These are phyloP conservation scores for Coemansia sp. DNA, from an alignment of 192 early-diverging fungal genomes.

Conservation along the genomic window DNA sequence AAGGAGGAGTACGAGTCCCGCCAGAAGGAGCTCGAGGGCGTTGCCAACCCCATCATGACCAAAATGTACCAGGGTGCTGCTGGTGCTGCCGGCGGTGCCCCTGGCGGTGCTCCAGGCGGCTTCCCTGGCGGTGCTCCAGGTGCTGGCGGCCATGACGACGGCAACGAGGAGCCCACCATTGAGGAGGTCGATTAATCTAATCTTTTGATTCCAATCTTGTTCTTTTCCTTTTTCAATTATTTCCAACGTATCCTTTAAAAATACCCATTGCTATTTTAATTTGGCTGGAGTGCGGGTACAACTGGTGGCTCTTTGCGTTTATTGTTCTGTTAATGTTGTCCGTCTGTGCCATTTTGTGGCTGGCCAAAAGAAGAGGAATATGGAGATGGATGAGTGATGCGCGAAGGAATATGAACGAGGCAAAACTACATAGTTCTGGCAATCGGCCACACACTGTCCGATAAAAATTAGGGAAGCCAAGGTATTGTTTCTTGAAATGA, in stretches of 20 bases:
- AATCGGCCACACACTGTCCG: no score
- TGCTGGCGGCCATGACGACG: slow-evolving; percentile 47
- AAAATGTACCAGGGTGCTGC: slow-evolving; percentile 86
- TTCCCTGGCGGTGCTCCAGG: slow-evolving; percentile 65
- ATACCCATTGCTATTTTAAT: no score
- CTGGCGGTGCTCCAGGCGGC: slow-evolving; percentile 74
- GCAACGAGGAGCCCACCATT: slow-evolving; percentile 61
- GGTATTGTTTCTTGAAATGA: no score
- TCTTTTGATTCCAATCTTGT: neutral
- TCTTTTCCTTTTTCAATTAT: neutral
- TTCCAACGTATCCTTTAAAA: neutral
- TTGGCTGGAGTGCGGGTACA: no score
- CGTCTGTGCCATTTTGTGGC: no score
- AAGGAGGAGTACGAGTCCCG: slow-evolving; percentile 97
- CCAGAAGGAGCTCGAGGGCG: slow-evolving; percentile 92
- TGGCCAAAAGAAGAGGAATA: no score
- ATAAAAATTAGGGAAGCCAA: no score
- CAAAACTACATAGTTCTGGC: no score
- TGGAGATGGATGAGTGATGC: no score
- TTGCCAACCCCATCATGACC: slow-evolving; percentile 97
- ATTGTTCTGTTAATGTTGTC: no score
- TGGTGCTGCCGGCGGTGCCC: slow-evolving; percentile 63
- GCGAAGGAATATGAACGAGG: no score
- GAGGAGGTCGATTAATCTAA: slow-evolving; percentile 75
- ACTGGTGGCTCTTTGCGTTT: no score